phyloP scores from a whole-genome alignment of 169 alveolate species.

The Besnoitia besnoiti region DNA sequence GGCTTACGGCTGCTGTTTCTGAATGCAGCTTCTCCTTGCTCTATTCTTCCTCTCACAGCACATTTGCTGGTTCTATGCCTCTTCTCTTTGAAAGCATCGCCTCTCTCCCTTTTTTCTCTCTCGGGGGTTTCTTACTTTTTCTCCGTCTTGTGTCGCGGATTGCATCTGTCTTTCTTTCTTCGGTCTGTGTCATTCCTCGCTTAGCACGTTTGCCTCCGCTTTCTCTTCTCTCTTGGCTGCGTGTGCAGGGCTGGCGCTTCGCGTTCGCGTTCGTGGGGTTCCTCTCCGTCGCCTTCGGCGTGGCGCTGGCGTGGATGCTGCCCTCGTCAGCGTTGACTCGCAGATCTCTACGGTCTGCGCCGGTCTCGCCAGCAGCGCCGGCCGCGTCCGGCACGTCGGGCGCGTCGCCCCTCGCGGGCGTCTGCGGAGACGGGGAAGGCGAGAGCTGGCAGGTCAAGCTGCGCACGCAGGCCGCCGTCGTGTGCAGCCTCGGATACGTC shows the following conservation, averaged over 20 bases:
- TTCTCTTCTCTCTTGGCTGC: not conserved
- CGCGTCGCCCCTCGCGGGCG: not conserved
- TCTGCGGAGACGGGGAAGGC: not conserved
- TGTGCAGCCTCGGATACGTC: not conserved
- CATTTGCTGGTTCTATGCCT: too few species aligned
- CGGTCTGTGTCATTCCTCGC: not conserved
- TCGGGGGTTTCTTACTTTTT: not conserved
- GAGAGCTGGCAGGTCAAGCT: not conserved
- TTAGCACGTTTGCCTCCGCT: not conserved
- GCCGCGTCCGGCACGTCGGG: not conserved
- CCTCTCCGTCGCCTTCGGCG: conserved; percentile 30
- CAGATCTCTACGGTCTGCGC: not conserved
- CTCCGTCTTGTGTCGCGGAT: not conserved
- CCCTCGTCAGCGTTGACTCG: not conserved
- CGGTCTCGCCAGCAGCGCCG: not conserved
- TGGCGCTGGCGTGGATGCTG: not conserved
- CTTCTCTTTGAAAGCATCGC: too few species aligned
- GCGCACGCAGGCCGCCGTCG: not conserved
- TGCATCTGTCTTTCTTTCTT: not conserved
- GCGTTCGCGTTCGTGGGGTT: conserved; percentile 70
- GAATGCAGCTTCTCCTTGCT: too few species aligned
- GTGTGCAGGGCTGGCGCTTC: conserved; percentile 73
- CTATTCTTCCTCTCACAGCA: too few species aligned
- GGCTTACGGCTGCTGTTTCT: too few species aligned
- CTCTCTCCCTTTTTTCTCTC: too few species aligned